Base-by-base conservation (phyloP, 2,329 filamentous ascomycete genomes). In the Ramichloridium luteum region DNA sequence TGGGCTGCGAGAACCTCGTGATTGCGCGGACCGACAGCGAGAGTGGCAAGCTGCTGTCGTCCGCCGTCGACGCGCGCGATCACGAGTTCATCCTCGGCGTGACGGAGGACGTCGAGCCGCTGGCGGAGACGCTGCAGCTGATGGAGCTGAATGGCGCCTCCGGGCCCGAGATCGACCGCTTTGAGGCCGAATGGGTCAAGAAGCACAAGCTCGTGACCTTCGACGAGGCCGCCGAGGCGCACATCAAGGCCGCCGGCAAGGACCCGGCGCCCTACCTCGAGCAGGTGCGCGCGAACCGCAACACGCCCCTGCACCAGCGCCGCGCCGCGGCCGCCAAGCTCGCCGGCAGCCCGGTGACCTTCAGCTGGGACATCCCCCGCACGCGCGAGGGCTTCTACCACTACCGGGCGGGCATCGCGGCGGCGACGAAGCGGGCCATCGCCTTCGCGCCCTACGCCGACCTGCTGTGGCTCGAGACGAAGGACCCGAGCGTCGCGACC, bases 41-140 rank as follows among this genome's bases (percentile, higher is more conserved):
- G 59, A 93, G 83, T 40, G 90, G 88, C 27, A 86, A 78, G 55
- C 70, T 98, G 13, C 68, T 98, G 34, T 92, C 80, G 36, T 93
- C 80, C 38, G 83, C 85, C 10, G 80, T 98, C 40, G 90, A 98
- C 52, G 79, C 85, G 4, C 80, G 90, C 36, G 90, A 98, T 53
- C 90, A 98, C 57, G 88, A 96, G 58, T 96, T 88, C 61, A 93
- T 98, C 50, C 77, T 93, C 14, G 88, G 88, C 33, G 74, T 93
- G 3, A 71, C 81, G 1, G 79, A 90, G 45, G 67, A 77, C n/a
- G 67, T 76, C 6, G 78, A 84, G 44, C 81, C 86, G 2, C 67
- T 96, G 3, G 80, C 88, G 13, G 90, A 96, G 56, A 83, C 79
- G 0, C 67, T 98, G 18, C 88, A 94, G 53, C 71, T 70, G 14